Evolutionary conservation across 306 rosid species (phyloP).

Genomic region (Cotoneaster glaucophyllus): DNA sequence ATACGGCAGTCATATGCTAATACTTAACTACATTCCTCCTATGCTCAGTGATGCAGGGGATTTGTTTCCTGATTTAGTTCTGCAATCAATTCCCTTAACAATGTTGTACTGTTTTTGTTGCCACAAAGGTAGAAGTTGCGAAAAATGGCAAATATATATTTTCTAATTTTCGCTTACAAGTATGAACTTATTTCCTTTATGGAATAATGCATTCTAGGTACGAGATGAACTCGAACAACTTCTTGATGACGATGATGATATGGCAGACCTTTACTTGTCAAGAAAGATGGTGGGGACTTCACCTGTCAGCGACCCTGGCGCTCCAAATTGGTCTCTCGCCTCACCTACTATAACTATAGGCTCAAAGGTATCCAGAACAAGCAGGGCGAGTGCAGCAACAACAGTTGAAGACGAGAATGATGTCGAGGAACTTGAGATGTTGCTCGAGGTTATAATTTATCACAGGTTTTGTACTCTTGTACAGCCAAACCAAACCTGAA

Average conservation of each 20-base stretch:
- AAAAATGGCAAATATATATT: neutral
- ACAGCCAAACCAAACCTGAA: neutral
- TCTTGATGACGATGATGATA: constrained; percentile 74
- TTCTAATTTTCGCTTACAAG: neutral
- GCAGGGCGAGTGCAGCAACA: constrained; percentile 41
- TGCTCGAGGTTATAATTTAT: constrained; percentile 56
- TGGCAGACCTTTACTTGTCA: constrained; percentile 82
- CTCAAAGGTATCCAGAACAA: constrained; percentile 49
- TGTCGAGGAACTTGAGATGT: constrained; percentile 81
- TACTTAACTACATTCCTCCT: neutral
- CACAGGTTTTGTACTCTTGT: neutral
- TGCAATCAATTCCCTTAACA: neutral
- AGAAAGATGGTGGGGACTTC: constrained; percentile 50
- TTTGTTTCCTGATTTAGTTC: neutral
- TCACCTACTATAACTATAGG: constrained; percentile 48
- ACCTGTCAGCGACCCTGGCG: constrained; percentile 32
- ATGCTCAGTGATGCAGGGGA: neutral
- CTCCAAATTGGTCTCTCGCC: constrained; percentile 40
- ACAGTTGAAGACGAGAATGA: constrained; percentile 48
- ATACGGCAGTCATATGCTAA: neutral
- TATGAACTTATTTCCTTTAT: neutral
- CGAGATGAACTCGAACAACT: constrained; percentile 79
- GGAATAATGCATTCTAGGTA: constrained; percentile 33
- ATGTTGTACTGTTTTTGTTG: neutral
- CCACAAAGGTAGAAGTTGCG: neutral